Percentiles rank a stretch among this genome's conserved stretches.
Evolutionary conservation across 1,139 yeast genomes (phyloP).

Genomic region (Wickerhamomyces sp.): DNA sequence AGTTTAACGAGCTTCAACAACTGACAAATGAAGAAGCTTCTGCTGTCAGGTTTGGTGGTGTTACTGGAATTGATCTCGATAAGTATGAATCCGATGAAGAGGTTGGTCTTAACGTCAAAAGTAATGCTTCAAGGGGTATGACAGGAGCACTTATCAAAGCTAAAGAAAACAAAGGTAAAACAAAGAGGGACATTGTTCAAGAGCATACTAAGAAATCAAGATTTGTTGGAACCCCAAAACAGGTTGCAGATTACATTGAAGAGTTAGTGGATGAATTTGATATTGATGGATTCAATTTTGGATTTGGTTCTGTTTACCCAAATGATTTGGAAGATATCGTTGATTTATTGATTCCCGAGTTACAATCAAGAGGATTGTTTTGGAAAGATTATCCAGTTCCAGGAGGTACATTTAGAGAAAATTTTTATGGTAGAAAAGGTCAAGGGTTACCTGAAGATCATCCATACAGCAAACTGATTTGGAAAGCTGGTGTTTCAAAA

Average conservation of each 20-base stretch:
- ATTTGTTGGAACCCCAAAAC: conserved; percentile 10
- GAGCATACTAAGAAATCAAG: conserved; percentile 6
- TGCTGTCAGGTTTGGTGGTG: conserved; percentile 34
- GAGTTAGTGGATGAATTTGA: conserved; percentile 6
- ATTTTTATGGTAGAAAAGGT: conserved; percentile 6
- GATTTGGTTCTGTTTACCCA: conserved; percentile 8
- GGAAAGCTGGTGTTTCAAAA: conserved; percentile 8
- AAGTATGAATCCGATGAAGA: conserved; percentile 27
- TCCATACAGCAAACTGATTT: conserved; percentile 4
- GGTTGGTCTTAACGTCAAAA: no score
- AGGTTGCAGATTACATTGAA: conserved; percentile 10
- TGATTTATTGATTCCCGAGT: conserved; percentile 8
- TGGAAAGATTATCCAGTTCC: conserved; percentile 9
- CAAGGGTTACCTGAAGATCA: conserved; percentile 8
- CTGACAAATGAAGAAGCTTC: conserved; percentile 34
- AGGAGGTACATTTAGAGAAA: conserved; percentile 10
- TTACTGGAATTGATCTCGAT: conserved; percentile 27
- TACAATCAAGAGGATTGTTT: conserved; percentile 8
- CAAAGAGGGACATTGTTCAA: conserved; percentile 10
- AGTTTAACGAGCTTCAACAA: conserved; percentile 24
- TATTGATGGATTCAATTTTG: conserved; percentile 9
- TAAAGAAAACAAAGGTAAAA: conserved; percentile 3
- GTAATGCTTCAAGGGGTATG: conserved; percentile 11
- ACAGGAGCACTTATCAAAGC: conserved; percentile 2
- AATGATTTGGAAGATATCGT: conserved; percentile 9